Percentiles rank a stretch among this genome's conserved stretches.
Evolutionary conservation across 2,329 filamentous ascomycete genomes (phyloP).

Genomic region (Chalaropsis ovoidea): DNA sequence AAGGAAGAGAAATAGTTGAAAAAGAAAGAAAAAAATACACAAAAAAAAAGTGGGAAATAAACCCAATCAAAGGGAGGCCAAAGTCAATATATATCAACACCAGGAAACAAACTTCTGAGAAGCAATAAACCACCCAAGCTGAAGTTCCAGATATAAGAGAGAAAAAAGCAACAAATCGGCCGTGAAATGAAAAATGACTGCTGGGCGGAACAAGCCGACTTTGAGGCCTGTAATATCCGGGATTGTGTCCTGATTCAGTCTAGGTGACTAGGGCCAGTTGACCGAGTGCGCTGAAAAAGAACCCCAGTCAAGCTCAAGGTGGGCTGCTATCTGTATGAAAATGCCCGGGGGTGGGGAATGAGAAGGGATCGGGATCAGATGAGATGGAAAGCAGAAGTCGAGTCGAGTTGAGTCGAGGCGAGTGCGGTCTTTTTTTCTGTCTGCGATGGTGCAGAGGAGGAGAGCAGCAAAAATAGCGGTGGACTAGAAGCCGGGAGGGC

Average conservation of each 20-base stretch:
- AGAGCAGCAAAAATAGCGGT: no score
- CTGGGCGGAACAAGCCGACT: slow-evolving; percentile 9
- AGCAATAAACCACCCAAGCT: no score
- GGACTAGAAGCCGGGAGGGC: no score
- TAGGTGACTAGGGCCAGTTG: slow-evolving; percentile 21
- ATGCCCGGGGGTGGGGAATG: not conserved
- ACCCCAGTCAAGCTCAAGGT: slow-evolving; percentile 21
- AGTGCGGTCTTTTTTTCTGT: no score
- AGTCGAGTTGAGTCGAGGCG: no score
- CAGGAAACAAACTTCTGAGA: no score
- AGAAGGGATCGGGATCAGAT: not conserved
- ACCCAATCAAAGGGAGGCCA: not conserved
- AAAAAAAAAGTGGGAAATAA: slow-evolving; percentile 1
- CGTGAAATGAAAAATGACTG: not conserved
- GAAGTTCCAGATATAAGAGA: no score
- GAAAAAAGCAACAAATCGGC: no score
- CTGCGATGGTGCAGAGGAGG: no score
- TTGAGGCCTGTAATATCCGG: slow-evolving; percentile 12
- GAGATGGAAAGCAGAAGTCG: not conserved
- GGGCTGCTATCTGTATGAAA: not conserved
- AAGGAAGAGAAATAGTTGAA: not conserved
- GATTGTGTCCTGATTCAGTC: slow-evolving; percentile 6
- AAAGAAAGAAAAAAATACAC: slow-evolving; percentile 6
- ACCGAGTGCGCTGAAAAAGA: slow-evolving; percentile 18
- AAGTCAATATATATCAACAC: no score